Evolutionary conservation across 805 yeast species (phyloP), one percentile per base, ranked within the genome.

Genomic region (Cyberlindnera saturnus): DNA sequence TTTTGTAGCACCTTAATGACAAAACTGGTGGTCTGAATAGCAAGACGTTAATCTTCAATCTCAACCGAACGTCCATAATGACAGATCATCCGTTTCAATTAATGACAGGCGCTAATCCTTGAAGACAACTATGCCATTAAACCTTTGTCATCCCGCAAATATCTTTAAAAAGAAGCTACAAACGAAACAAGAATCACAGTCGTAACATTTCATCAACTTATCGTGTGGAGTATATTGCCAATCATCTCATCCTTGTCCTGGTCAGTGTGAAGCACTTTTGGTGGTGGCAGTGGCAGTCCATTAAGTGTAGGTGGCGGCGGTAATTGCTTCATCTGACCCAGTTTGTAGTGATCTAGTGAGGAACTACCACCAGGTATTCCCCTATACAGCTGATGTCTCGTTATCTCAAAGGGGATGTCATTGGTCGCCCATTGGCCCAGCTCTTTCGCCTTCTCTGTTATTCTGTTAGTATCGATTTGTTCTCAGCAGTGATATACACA

Each of bases 361-460:
- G 38, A n/a, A 17, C 32, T 30, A 15, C 36, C 36, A 33, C 36
- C 17, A 10, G 74, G 74, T 14, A 74, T 45, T 3, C 55, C 51
- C 29, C 41, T 42, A 44, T 50, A 56, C 6, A 51, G 40, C 14
- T 43, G 44, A 4, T 49, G 53, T 20, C 31, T 35, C 2, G 48
- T 54, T 14, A 52, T 54, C 29, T 49, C 53, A 20, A 49, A 49
- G 6, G 53, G 53, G 15, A 51, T 37, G 7, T 61, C 62, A 20
- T 53, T 46, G 9, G 51, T 44, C n/a, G 57, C 50, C 67, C 67
- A 63, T 14, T 56, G 47, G 1, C 66, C 67, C 11, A 56, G 49
- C 31, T 61, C 62, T 36, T 59, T 59, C 16, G 65, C 67, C 48
- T 63, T 55, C 33, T 49, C 48, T 48, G 23, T 29, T 19, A 18